Base-by-base conservation (phyloP, 805 yeast genomes). In the Lipomyces mesembrius region DNA sequence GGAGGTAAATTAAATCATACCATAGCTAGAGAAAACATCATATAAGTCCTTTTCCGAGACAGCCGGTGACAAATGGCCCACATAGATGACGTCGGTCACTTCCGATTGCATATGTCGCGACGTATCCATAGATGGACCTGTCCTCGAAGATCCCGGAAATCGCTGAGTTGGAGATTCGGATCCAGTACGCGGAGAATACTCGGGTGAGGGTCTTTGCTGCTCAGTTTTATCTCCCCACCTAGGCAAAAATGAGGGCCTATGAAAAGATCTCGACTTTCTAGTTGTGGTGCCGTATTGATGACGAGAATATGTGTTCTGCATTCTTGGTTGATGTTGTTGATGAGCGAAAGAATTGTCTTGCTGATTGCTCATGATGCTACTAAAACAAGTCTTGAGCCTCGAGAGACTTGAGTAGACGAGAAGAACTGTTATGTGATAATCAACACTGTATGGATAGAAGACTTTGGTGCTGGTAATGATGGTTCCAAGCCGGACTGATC, bases 11-110 rank as follows among this genome's bases (percentile, higher is more conserved):
- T 17, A 29, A 52, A 22, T 27, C 39, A 9, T 56, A 60, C 64
- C 69, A 39, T 57, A 66, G 43, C 49, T 49, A 7, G 56, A 46
- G 46, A 66, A 66, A 14, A 51, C 56, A 3, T 60, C 61, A 25
- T 20, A 35, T n/a, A 66, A 61, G 12, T 66, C 64, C 8, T 43
- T 57, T 29, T 60, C 66, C 12, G 64, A 34, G n/a, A 49, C 35
- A 27, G 27, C n/a, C 7, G 49, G 22, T 34, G 43, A 56, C 29
- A 66, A 20, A 29, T 66, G 62, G 12, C 69, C 69, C 20, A 66
- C 62, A 43, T 66, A 66, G 3, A 66, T 39, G 14, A 55, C 59
- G 3, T 56, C 49, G 8, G 59, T 25, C 49, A 29, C 12, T 22
- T 56, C 49, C 55, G 55, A n/a, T 29, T 25, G 55, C 55, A 52